These are phyloP conservation scores for Geopyxis carbonaria DNA, from an alignment of 495 filamentous ascomycete genomes.

Conservation along the genomic window DNA sequence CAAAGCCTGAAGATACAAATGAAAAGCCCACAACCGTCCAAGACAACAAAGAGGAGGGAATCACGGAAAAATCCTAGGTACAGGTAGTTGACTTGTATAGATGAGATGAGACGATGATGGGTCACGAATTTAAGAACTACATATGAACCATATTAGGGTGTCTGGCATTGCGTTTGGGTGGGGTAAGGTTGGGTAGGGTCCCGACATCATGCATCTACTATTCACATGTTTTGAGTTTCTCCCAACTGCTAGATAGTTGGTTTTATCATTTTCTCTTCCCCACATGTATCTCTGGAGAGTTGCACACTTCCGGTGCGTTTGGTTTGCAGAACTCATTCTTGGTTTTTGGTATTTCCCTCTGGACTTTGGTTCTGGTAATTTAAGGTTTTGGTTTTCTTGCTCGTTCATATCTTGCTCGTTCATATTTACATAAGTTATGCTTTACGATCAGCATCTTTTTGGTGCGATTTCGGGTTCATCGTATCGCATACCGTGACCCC, in stretches of 20 bases:
- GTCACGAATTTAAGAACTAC: neutral
- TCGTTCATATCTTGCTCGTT: too few species aligned
- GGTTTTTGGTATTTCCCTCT: too few species aligned
- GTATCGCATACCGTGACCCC: too few species aligned
- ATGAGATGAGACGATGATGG: too few species aligned
- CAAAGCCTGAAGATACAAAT: neutral
- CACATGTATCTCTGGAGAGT: too few species aligned
- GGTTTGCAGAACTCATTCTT: too few species aligned
- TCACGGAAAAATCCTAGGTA: neutral
- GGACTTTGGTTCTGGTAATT: too few species aligned
- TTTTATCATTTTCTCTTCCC: neutral
- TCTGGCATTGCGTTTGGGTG: neutral
- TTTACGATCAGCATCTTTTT: too few species aligned
- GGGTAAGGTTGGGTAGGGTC: neutral
- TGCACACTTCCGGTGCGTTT: too few species aligned
- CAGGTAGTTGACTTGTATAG: neutral
- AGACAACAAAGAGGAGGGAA: neutral
- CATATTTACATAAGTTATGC: too few species aligned
- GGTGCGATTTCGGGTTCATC: too few species aligned
- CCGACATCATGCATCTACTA: neutral
- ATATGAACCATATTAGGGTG: neutral
- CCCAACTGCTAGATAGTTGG: constrained; percentile 4
- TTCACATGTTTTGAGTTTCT: neutral
- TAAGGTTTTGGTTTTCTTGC: too few species aligned
- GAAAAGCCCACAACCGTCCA: neutral